Evolutionary conservation across 2,329 filamentous ascomycete species (phyloP).

Genomic region (Talaromyces sp.): DNA sequence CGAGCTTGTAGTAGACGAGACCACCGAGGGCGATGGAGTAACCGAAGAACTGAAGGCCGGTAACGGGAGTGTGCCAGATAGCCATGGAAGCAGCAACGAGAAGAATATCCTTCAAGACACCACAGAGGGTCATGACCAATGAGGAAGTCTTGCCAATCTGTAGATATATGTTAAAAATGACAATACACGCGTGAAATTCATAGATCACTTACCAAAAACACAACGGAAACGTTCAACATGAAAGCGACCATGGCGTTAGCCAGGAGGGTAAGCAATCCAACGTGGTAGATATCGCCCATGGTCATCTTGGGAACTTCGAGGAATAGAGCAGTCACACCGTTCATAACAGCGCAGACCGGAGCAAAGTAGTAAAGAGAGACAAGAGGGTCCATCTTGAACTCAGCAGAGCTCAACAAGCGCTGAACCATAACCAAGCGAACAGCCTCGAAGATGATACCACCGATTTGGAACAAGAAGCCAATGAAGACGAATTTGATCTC

Average conservation of each 20-base stretch:
- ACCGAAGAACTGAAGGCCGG: constrained; percentile 68
- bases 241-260: constrained; percentile 77
- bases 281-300: constrained; percentile 61
- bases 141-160: constrained; percentile 87
- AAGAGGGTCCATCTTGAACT: constrained; percentile 84
- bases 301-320: constrained; percentile 66
- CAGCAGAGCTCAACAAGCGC: constrained; percentile 70
- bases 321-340: constrained; percentile 65
- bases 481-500: constrained; percentile 81
- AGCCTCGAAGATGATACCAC: constrained; percentile 76
- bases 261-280: constrained; percentile 64
- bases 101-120: constrained; percentile 84
- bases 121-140: constrained; percentile 78
- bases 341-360: constrained; percentile 78
- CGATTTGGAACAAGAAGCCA: constrained; percentile 67
- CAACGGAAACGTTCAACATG: constrained; percentile 75
- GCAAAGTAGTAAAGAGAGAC: constrained; percentile 89
- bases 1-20: constrained; percentile 67
- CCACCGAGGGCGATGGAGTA: constrained; percentile 69
- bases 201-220: constrained; percentile 67
- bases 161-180: constrained; percentile 1
- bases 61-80: constrained; percentile 72
- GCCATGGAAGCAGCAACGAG: constrained; percentile 72
- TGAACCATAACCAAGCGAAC: constrained; percentile 82
- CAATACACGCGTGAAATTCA: too few species aligned